Base-by-base conservation (phyloP, 2,329 filamentous ascomycete species). In the Colletotrichum chlorophyti region DNA sequence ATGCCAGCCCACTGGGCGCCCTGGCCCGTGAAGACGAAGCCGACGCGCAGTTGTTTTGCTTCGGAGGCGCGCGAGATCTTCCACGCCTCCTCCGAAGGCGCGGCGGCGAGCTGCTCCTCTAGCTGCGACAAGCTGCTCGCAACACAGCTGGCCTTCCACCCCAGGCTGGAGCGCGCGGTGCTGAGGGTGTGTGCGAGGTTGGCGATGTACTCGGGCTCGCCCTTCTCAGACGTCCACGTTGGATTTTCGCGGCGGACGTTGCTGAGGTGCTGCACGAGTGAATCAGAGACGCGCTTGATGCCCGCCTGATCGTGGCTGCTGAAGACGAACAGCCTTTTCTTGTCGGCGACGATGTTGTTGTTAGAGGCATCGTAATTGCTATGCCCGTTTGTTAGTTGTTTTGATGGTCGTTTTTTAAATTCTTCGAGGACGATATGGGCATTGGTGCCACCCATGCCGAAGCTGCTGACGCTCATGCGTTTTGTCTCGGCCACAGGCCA, bases 1-100 rank as follows among this genome's bases (percentile, higher is more conserved):
- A 65, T 64, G 11, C 34, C 21, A 11, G 50, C 35, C 62, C 60
- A 64, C 38, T 65, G 63, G 1, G 63, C 63, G 5, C 62, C 63
- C 37, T 65, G 63, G 2, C 63, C 63, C 4, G 53, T 65, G 34
- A 65, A 65, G 19, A 63, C 51, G n/a, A 64, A 65, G 19, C 49
- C 53, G 9, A 64, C 5, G 4, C 46, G 40, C 8, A 41, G 35
- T 15, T 14, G 6, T 10, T 26, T 32, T 2, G 27, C 12, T 6
- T 19, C 40, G 4, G 40, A 35, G 21, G 40, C 29, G 12, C 43
- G 43, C 1, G 23, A 26, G 40, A 21, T 26, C 21, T 52, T 27
- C 40, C 40, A 19, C 14, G 5, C 29, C 8, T 47, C 43, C 14
- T 47, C 43, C 2, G 43, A 34, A n/a, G 29, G 43, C 6, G 27